These are phyloP conservation scores for Plantago lanceolata DNA, from an alignment of 305 asterid species.

Conservation along the genomic window DNA sequence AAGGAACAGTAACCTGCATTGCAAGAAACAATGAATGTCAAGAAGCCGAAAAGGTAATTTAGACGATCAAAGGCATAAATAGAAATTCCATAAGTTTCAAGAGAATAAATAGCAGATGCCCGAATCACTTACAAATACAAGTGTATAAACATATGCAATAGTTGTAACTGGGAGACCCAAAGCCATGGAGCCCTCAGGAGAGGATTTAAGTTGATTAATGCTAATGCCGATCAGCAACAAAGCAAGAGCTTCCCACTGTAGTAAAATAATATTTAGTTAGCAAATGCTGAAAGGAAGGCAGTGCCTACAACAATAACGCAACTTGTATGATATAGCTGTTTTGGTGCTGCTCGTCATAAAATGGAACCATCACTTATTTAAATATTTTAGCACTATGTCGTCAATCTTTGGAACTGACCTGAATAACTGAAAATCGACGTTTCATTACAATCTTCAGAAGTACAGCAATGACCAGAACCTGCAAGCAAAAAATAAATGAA, in stretches of 20 bases:
- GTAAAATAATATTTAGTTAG: slow-evolving; percentile 21
- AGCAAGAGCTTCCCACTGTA: slow-evolving; percentile 99
- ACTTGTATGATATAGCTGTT: slow-evolving; percentile 16
- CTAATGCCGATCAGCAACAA: slow-evolving; percentile 92
- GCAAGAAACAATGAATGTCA: slow-evolving; percentile 18
- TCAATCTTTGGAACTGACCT: slow-evolving; percentile 46
- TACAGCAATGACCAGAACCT: slow-evolving; percentile 97
- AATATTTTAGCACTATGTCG: slow-evolving; percentile 2
- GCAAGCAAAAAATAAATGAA: slow-evolving; percentile 26
- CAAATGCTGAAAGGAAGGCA: neutral
- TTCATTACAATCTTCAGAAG: slow-evolving; percentile 81
- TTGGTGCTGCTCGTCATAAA: slow-evolving; percentile 13
- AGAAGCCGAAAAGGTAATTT: slow-evolving; percentile 8
- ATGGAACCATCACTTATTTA: slow-evolving; percentile 16
- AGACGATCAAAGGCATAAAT: slow-evolving; percentile 14
- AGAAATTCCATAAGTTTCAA: slow-evolving; percentile 4
- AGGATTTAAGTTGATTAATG: slow-evolving; percentile 84
- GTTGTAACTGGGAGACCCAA: slow-evolving; percentile 85
- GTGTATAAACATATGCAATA: slow-evolving; percentile 70
- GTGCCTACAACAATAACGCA: slow-evolving; percentile 6
- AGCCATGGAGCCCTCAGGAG: slow-evolving; percentile 71
- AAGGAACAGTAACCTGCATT: slow-evolving; percentile 88
- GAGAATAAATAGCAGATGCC: slow-evolving; percentile 21
- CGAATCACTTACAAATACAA: slow-evolving; percentile 75
- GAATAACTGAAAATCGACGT: slow-evolving; percentile 86